Evolutionary conservation across 73 alveolate genomes (phyloP).

Genomic region (Effrenium voratum): DNA sequence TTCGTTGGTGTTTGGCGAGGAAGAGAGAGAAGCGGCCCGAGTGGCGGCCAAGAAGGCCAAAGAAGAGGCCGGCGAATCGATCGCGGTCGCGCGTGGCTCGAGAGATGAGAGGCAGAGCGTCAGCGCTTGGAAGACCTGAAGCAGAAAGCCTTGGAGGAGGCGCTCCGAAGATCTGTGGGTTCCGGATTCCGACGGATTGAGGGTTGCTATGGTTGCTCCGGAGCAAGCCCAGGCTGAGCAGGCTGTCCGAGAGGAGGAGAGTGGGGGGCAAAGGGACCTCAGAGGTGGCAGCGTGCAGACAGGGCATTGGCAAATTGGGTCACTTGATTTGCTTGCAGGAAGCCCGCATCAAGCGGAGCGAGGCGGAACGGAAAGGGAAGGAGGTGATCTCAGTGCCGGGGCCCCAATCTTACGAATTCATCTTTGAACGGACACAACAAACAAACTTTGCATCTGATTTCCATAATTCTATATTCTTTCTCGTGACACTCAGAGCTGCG

Average conservation of each 20-base stretch:
- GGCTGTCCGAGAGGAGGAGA: slow-evolving; percentile 83
- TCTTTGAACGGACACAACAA: too few relatives aligned
- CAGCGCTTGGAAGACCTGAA: slow-evolving; percentile 67
- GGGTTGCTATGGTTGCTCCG: not conserved
- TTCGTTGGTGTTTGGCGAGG: not conserved
- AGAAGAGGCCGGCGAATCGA: slow-evolving; percentile 17
- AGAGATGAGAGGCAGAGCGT: slow-evolving; percentile 48
- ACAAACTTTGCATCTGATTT: not conserved
- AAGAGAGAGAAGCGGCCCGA: slow-evolving; percentile 78
- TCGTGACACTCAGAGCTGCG: too few relatives aligned
- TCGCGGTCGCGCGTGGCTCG: not conserved
- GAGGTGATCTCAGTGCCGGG: slow-evolving; percentile 51
- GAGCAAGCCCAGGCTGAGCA: slow-evolving; percentile 35
- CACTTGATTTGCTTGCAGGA: not conserved
- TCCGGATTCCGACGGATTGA: too few relatives aligned
- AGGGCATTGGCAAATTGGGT: too few relatives aligned
- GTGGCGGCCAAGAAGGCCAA: slow-evolving; percentile 77
- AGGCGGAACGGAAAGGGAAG: slow-evolving; percentile 71
- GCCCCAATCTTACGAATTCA: too few relatives aligned
- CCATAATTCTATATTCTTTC: not conserved
- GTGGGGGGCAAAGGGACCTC: not conserved
- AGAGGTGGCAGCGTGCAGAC: too few relatives aligned
- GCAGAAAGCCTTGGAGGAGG: slow-evolving; percentile 81
- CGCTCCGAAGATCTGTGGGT: too few relatives aligned
- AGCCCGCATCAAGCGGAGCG: slow-evolving; percentile 89